phyloP scores from a whole-genome alignment of 768 basidiomycete species.

The Calocera viscosa region DNA sequence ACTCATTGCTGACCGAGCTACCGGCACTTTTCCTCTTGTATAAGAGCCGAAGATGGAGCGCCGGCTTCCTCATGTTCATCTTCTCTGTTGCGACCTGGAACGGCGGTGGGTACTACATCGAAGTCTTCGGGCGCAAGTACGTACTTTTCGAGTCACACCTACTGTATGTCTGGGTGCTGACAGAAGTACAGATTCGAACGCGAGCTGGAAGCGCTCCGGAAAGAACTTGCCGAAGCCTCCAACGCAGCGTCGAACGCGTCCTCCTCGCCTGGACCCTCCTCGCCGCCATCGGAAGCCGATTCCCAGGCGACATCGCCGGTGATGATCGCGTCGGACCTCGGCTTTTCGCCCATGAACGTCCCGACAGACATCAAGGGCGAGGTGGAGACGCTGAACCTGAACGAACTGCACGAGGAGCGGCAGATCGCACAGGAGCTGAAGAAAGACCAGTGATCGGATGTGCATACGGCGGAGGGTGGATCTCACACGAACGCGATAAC shows the following conservation, averaged over 20 bases:
- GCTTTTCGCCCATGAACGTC: not conserved
- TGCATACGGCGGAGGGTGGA: too few species aligned
- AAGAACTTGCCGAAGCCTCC: slow-evolving; percentile 65
- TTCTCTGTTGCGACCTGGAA: slow-evolving; percentile 90
- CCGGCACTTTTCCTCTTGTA: slow-evolving; percentile 77
- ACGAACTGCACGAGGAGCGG: slow-evolving; percentile 1
- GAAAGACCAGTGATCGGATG: slow-evolving; percentile 1
- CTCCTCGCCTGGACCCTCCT: slow-evolving; percentile 10
- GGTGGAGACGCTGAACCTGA: slow-evolving; percentile 5
- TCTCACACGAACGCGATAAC: too few species aligned
- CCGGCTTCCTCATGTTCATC: slow-evolving; percentile 61
- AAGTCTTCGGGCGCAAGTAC: slow-evolving; percentile 91
- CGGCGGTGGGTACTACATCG: slow-evolving; percentile 89
- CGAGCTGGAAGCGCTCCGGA: slow-evolving; percentile 78
- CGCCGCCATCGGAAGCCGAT: slow-evolving; percentile 12
- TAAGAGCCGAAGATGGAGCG: slow-evolving; percentile 65
- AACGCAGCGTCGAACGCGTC: slow-evolving; percentile 17
- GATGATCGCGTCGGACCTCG: not conserved
- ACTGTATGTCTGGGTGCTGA: slow-evolving; percentile 6
- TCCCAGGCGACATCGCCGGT: not conserved
- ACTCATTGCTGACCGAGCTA: slow-evolving; percentile 72
- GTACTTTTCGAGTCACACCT: slow-evolving; percentile 25
- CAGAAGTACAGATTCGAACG: slow-evolving; percentile 64
- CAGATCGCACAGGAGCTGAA: not conserved
- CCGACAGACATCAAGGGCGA: not conserved